Evolutionary conservation across 352 stramenopile species (phyloP).

Genomic region (Globisporangium alternatum): DNA sequence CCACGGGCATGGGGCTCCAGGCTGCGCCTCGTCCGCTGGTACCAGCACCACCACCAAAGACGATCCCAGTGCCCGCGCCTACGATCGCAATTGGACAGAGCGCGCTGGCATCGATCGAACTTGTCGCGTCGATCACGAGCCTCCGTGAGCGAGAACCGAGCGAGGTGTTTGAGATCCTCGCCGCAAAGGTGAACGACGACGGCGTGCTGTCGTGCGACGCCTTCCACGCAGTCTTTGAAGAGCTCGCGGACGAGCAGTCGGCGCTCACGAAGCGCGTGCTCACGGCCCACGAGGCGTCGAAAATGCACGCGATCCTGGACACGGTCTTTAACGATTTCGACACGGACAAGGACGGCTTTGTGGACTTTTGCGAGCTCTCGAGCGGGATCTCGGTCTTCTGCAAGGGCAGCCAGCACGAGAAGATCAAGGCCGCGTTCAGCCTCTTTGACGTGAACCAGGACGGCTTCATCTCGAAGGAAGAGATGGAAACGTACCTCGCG

Average conservation of each 20-base stretch:
- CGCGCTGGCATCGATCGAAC: conserved; percentile 47
- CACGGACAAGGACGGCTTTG: conserved; percentile 64
- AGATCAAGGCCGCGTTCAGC: conserved; percentile 76
- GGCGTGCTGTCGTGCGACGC: conserved; percentile 63
- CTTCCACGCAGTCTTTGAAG: conserved; percentile 72
- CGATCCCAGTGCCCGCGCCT: neutral
- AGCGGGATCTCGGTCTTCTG: conserved; percentile 84
- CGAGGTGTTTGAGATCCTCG: conserved; percentile 84
- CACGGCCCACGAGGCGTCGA: conserved; percentile 25
- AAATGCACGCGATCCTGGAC: conserved; percentile 55
- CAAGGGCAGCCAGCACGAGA: conserved; percentile 73
- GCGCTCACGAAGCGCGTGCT: conserved; percentile 23
- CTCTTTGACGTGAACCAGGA: conserved; percentile 90
- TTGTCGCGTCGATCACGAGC: conserved; percentile 54
- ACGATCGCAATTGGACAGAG: conserved; percentile 23
- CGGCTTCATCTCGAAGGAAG: conserved; percentile 71
- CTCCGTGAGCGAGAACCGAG: conserved; percentile 47
- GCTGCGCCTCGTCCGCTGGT: neutral
- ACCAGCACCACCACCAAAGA: neutral
- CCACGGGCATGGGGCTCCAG: neutral
- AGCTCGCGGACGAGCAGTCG: conserved; percentile 44
- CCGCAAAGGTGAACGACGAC: conserved; percentile 78
- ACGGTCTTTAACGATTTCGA: conserved; percentile 81
- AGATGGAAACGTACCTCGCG: conserved; percentile 86
- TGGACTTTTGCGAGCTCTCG: conserved; percentile 85